Percentiles rank a stretch among this genome's conserved stretches.
These are phyloP conservation scores for Colletotrichum cordylinicola DNA, from an alignment of 2,329 filamentous ascomycete species.

Conservation along the genomic window DNA sequence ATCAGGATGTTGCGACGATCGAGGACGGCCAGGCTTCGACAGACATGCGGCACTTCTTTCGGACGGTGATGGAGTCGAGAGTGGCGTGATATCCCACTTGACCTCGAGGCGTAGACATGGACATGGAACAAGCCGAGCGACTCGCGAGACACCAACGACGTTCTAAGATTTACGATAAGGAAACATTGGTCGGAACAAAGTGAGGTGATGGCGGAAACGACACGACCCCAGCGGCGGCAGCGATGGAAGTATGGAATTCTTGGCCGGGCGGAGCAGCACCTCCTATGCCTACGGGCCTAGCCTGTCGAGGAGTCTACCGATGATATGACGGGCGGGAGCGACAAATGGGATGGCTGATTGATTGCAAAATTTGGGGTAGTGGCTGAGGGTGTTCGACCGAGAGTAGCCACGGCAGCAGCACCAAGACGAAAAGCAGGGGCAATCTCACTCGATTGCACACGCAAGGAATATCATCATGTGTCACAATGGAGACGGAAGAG, in stretches of 20 bases:
- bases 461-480: background rate
- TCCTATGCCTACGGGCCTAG: background rate
- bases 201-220: background rate
- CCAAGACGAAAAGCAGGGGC: background rate
- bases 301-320: background rate
- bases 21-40: conserved; percentile 51
- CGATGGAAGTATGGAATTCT: background rate
- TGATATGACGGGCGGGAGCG: background rate
- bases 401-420: background rate
- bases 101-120: background rate
- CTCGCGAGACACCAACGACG: background rate
- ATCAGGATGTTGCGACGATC: conserved; percentile 46
- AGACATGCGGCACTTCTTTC: conserved; percentile 64
- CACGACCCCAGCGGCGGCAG: background rate
- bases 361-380: background rate
- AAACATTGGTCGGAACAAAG: background rate
- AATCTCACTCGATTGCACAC: background rate
- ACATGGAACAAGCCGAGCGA: background rate
- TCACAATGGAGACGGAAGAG: background rate
- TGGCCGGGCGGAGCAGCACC: background rate
- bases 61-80: conserved; percentile 64
- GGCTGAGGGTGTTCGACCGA: background rate
- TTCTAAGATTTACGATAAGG: background rate
- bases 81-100: conserved; percentile 36
- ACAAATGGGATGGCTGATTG: background rate